These are phyloP conservation scores for Tetrapisispora nanseiensis DNA, from an alignment of 805 yeast species.

Conservation along the genomic window DNA sequence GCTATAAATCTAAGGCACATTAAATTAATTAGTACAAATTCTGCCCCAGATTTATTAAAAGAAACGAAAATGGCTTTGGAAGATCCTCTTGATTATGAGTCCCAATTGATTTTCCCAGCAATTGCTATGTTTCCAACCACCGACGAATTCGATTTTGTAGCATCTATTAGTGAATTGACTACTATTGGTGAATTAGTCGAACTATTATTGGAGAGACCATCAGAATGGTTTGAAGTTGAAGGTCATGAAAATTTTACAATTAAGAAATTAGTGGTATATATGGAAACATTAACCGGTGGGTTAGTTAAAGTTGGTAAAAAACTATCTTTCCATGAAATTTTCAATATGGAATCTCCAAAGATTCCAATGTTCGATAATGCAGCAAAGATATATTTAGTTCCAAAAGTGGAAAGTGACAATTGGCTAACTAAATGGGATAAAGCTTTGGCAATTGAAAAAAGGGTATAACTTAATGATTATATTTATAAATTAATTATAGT, in stretches of 20 bases:
- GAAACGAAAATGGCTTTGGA: conserved; percentile 48
- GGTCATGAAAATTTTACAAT: conserved; percentile 50
- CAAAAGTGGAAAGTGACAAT: conserved; percentile 49
- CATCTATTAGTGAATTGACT: conserved; percentile 61
- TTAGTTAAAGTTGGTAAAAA: conserved; percentile 78
- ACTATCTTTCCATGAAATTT: conserved; percentile 50
- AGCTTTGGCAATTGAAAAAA: conserved; percentile 43
- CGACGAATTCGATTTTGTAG: conserved; percentile 75
- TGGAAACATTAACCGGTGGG: conserved; percentile 81
- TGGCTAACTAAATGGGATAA: conserved; percentile 69
- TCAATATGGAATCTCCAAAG: conserved; percentile 50
- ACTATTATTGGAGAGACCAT: conserved; percentile 54
- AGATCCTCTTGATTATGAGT: conserved; percentile 55
- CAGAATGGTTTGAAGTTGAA: conserved; percentile 53
- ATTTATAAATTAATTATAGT: neutral
- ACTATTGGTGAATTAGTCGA: conserved; percentile 56
- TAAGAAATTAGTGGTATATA: conserved; percentile 56
- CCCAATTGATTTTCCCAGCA: conserved; percentile 76
- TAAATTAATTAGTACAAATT: conserved; percentile 37
- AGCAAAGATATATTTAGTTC: conserved; percentile 67
- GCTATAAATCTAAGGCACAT: conserved; percentile 58
- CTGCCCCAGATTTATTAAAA: conserved; percentile 49
- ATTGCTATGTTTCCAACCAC: conserved; percentile 72
- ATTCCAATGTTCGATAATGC: conserved; percentile 72
- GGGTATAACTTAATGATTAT: conserved; percentile 14